These are phyloP conservation scores for Leptographium wingfieldii DNA, from an alignment of 2,329 filamentous ascomycete genomes.

Conservation along the genomic window DNA sequence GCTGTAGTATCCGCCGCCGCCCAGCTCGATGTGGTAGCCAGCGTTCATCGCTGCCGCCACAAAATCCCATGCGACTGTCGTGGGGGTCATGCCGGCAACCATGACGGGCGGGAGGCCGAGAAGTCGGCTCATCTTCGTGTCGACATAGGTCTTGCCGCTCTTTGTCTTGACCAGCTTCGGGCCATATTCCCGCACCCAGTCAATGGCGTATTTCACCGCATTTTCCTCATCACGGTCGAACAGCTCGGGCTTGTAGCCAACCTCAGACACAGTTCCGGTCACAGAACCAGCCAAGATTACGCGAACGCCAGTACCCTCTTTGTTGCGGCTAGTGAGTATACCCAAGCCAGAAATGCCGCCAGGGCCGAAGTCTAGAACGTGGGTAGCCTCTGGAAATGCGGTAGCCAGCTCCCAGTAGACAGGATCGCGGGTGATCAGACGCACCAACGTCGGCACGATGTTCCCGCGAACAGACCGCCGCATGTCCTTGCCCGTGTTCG, in stretches of 20 bases:
- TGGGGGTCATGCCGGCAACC: slow-evolving; percentile 89
- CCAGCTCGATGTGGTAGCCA: slow-evolving; percentile 87
- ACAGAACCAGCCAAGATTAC: slow-evolving; percentile 93
- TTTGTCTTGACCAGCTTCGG: slow-evolving; percentile 87
- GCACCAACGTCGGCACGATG: slow-evolving; percentile 74
- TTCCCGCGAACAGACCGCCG: slow-evolving; percentile 58
- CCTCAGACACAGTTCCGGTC: slow-evolving; percentile 75
- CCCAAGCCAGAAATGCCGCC: slow-evolving; percentile 94
- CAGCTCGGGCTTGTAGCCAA: slow-evolving; percentile 95
- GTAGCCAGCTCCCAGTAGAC: slow-evolving; percentile 97
- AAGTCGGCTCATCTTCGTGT: slow-evolving; percentile 89
- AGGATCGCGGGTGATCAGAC: slow-evolving; percentile 86
- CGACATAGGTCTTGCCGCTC: slow-evolving; percentile 77
- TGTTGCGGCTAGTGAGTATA: slow-evolving; percentile 94
- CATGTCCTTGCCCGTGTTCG: slow-evolving; percentile 76
- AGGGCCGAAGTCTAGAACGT: slow-evolving; percentile 92
- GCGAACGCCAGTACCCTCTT: slow-evolving; percentile 93
- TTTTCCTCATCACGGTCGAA: slow-evolving; percentile 94
- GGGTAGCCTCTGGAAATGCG: slow-evolving; percentile 77
- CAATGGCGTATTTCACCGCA: slow-evolving; percentile 84
- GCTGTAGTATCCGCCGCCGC: slow-evolving; percentile 80
- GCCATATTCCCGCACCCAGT: slow-evolving; percentile 96
- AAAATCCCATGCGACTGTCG: slow-evolving; percentile 82
- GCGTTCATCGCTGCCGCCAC: slow-evolving; percentile 88
- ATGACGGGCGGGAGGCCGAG: slow-evolving; percentile 77